Base-by-base conservation (phyloP, 208 protist genomes). In the Borovskyia barvae region DNA sequence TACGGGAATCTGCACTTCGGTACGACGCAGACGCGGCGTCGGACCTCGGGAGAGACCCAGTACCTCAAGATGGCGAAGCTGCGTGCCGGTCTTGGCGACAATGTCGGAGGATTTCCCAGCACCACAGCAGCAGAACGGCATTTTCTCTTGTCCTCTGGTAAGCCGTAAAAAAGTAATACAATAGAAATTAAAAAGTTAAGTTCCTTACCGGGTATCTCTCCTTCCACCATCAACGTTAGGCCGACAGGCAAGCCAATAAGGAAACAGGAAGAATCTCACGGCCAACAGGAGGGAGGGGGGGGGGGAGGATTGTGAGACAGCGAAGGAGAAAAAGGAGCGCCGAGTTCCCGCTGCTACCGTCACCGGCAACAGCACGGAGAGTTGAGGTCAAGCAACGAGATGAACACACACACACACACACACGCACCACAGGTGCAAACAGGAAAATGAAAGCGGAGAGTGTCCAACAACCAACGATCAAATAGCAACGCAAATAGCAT, bases 51-150 rank as follows among this genome's bases (percentile, higher is more conserved):
- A 36, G 17, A 95, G 62, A 7, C 72, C 81, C 6, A 65, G 11
- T 3, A 46, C 20, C 24, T 63, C 41, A 0, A 84, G 69, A 7
- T 45, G 20, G 17, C 40, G 45, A 24, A 75, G 17, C 39, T 75
- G 48, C 5, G 53, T 17, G 19, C 52, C 40, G 37, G 82, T 76
- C 14, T 66, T 67, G 7, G 75, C 52, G 24, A 65, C 53, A 17
- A 49, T 56, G 22, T 48, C 35, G 0, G 52, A 20, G 35, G 49
- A 53, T 19, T 30, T 24, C 2, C 37, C 43, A 1, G 32, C 25
- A 5, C 81, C 77, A 69, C 88, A 92, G 62, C 82, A 90, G 26
- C 69, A 85, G 20, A 82, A 70, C 22, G 54, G 39, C 70, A 85
- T 84, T 20, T 5, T 17, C n/a, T n/a, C n/a, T n/a, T n/a, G n/a